A percentile compares a stretch with the other conserved stretches of the same genome.
Evolutionary conservation across 2,329 filamentous ascomycete species (phyloP).

Genomic region (Aurifilum marmelostoma): DNA sequence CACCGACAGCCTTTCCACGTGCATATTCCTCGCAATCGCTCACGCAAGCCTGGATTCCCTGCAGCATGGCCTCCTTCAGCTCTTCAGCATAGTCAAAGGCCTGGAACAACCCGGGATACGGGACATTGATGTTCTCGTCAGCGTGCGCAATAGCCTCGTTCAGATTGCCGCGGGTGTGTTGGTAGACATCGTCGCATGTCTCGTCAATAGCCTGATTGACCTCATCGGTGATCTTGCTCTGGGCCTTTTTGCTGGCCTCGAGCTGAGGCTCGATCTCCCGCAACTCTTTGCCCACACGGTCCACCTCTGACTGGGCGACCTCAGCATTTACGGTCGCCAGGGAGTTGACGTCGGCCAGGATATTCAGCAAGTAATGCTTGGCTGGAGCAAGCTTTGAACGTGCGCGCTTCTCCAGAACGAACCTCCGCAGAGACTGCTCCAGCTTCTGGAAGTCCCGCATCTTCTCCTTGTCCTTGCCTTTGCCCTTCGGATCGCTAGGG

Average conservation of each 20-base stretch:
- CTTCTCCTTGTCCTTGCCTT: conserved; percentile 88
- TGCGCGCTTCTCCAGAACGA: conserved; percentile 93
- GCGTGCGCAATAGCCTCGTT: conserved; percentile 75
- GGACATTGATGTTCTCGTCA: conserved; percentile 79
- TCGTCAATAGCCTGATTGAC: conserved; percentile 83
- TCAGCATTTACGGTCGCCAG: conserved; percentile 87
- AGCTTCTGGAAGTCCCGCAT: conserved; percentile 86
- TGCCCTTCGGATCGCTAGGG: conserved; percentile 67
- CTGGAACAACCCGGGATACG: conserved; percentile 82
- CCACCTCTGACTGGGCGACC: conserved; percentile 81
- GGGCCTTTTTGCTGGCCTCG: conserved; percentile 80
- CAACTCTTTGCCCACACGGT: conserved; percentile 80
- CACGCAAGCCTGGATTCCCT: conserved; percentile 81
- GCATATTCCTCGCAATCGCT: conserved; percentile 82
- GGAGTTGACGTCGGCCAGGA: conserved; percentile 82
- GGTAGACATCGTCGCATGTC: conserved; percentile 83
- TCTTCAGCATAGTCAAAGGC: conserved; percentile 94
- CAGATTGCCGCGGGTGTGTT: conserved; percentile 76
- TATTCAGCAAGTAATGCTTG: conserved; percentile 92
- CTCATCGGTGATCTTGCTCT: conserved; percentile 76
- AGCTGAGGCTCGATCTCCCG: conserved; percentile 82
- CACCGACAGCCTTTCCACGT: conserved; percentile 73
- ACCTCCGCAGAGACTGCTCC: conserved; percentile 85
- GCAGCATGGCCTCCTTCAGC: conserved; percentile 87
- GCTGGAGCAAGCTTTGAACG: conserved; percentile 94